Evolutionary conservation across 2,329 filamentous ascomycete genomes (phyloP).

Genomic region (Colletotrichum sublineola): DNA sequence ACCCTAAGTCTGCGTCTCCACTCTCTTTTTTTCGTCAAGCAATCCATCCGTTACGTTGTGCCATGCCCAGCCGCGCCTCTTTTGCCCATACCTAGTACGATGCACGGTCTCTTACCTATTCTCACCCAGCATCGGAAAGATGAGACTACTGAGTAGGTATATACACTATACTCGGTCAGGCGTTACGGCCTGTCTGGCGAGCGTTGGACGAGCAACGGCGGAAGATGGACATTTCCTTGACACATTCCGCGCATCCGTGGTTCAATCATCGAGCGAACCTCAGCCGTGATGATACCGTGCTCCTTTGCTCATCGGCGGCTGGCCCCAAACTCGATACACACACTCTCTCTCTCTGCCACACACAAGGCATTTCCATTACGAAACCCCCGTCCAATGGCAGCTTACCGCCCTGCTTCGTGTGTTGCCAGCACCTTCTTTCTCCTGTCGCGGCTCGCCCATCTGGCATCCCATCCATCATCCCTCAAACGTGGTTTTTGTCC

Average conservation of each 20-base stretch:
- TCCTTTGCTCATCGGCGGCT: conserved; percentile 22
- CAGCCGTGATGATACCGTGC: conserved; percentile 33
- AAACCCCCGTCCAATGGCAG: conserved; percentile 53
- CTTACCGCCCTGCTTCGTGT: conserved; percentile 20
- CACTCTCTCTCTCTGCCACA: not conserved
- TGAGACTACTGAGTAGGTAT: not conserved
- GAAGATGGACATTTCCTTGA: conserved; percentile 36
- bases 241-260: conserved; percentile 25
- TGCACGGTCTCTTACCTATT: not conserved
- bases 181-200: conserved; percentile 24
- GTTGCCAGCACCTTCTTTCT: conserved; percentile 36
- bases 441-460: conserved; percentile 1
- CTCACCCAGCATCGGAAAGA: not conserved
- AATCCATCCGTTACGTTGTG: not conserved
- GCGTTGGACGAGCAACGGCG: conserved; percentile 4
- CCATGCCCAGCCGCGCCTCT: not conserved
- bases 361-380: conserved; percentile 55
- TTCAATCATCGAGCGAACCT: conserved; percentile 25
- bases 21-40: conserved; percentile 2
- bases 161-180: conserved; percentile 14
- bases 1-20: not conserved
- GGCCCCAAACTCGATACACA: conserved; percentile 22
- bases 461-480: not conserved
- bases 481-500: conserved; percentile 4
- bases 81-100: not conserved